These are phyloP conservation scores for Raffaelea albimanens DNA, from an alignment of 2,329 filamentous ascomycete genomes.

Conservation along the genomic window DNA sequence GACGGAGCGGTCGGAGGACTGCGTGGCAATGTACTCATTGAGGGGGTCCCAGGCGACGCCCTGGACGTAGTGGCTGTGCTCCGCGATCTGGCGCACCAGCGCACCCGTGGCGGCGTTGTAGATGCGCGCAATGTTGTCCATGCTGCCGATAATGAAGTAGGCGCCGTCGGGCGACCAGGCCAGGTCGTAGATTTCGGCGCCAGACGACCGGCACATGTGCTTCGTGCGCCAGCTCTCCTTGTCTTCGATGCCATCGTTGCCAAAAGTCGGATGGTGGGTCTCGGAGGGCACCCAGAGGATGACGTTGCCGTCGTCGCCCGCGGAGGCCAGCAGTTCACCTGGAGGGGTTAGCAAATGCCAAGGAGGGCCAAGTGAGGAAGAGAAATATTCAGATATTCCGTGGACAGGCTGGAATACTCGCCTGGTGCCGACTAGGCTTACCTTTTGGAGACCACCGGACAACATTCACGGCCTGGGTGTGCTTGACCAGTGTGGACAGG, in stretches of 20 bases:
- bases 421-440: too few relatives aligned
- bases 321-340: constrained; percentile 91
- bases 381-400: too few relatives aligned
- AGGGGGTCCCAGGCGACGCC: constrained; percentile 97
- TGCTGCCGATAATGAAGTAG: constrained; percentile 97
- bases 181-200: constrained; percentile 94
- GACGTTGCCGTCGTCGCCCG: constrained; percentile 94
- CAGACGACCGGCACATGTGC: constrained; percentile 93
- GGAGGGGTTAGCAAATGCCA: constrained; percentile 6
- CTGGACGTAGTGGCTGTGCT: constrained; percentile 97
- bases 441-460: constrained; percentile 93
- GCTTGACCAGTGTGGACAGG: constrained; percentile 81
- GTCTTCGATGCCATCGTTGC: constrained; percentile 79
- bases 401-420: neutral
- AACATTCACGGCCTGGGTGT: constrained; percentile 96
- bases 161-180: constrained; percentile 97
- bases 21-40: constrained; percentile 96
- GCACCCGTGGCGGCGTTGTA: constrained; percentile 72
- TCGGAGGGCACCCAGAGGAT: constrained; percentile 93
- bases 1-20: constrained; percentile 94
- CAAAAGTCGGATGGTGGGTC: constrained; percentile 58
- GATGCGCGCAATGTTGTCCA: constrained; percentile 97
- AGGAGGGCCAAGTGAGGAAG: neutral
- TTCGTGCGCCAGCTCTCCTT: constrained; percentile 96
- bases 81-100: constrained; percentile 83